phyloP scores from a whole-genome alignment of 345 rosid species.

The Euphorbia tirucalli region DNA sequence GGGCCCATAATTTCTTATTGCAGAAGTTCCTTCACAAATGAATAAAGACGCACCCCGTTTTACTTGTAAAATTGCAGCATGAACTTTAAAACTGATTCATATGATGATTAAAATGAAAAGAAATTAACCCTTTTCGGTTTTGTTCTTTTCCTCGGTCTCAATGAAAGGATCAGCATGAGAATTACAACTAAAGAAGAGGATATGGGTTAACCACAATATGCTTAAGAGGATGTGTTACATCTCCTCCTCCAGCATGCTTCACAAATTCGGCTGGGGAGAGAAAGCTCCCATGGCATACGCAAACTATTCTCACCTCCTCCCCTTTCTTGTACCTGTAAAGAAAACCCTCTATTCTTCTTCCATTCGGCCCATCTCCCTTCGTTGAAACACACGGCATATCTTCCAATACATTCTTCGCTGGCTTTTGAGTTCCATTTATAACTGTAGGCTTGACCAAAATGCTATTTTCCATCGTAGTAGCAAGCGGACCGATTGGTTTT shows the following conservation, averaged over 20 bases:
- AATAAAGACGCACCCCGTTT: too few species aligned
- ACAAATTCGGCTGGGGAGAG: conserved; percentile 30
- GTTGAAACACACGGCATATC: conserved; percentile 36
- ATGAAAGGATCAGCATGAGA: neutral
- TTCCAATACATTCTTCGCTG: conserved; percentile 17
- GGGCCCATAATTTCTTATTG: neutral
- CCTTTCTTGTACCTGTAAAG: conserved; percentile 28
- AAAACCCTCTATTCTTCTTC: conserved; percentile 30
- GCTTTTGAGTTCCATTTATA: conserved; percentile 26
- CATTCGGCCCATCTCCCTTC: conserved; percentile 27
- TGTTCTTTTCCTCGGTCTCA: neutral
- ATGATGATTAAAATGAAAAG: neutral
- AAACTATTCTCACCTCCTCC: conserved; percentile 33
- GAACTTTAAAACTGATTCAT: neutral
- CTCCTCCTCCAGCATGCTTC: conserved; percentile 31
- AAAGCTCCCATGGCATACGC: conserved; percentile 38
- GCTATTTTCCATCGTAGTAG: conserved; percentile 9
- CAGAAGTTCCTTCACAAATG: too few species aligned
- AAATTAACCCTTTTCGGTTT: conserved; percentile 3
- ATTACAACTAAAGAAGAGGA: conserved; percentile 33
- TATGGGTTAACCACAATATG: conserved; percentile 30
- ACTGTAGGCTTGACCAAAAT: neutral
- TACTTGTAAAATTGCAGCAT: too few species aligned
- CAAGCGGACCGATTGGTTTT: conserved; percentile 11
- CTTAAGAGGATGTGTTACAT: conserved; percentile 29